A percentile compares a stretch with the other conserved stretches of the same genome.
Evolutionary conservation across 2,329 filamentous ascomycete species (phyloP).

Genomic region (Verticillium klebahnii): DNA sequence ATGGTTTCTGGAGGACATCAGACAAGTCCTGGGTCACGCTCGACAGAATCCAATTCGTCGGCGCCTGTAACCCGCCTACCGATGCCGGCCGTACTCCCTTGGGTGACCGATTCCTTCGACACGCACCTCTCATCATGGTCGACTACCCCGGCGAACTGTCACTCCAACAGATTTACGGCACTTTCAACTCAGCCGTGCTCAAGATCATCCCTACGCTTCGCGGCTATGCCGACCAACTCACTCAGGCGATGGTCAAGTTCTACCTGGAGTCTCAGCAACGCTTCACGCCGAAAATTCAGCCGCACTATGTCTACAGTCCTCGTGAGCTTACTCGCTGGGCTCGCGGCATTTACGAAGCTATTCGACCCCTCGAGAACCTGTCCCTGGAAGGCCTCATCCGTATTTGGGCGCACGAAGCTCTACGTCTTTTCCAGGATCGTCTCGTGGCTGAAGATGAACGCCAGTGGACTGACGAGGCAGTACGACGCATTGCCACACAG

Average conservation of each 20-base stretch:
- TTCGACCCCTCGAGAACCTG: slow-evolving; percentile 83
- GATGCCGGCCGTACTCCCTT: slow-evolving; percentile 95
- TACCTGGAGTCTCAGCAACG: slow-evolving; percentile 91
- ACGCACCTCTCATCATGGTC: slow-evolving; percentile 99
- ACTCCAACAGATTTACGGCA: slow-evolving; percentile 95
- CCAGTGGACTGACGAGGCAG: slow-evolving; percentile 87
- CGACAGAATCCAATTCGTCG: slow-evolving; percentile 97
- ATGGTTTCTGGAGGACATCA: slow-evolving; percentile 96
- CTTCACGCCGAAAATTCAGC: slow-evolving; percentile 95
- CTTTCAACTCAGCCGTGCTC: slow-evolving; percentile 92
- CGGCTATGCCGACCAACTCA: slow-evolving; percentile 90
- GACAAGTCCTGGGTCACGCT: slow-evolving; percentile 98
- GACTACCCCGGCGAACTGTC: slow-evolving; percentile 97
- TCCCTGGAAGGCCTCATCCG: slow-evolving; percentile 87
- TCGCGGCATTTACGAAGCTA: slow-evolving; percentile 94
- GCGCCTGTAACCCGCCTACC: slow-evolving; percentile 96
- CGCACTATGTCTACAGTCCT: slow-evolving; percentile 98
- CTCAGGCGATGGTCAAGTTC: slow-evolving; percentile 95
- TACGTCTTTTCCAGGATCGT: slow-evolving; percentile 95
- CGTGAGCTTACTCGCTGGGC: slow-evolving; percentile 98
- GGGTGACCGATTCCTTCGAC: slow-evolving; percentile 87
- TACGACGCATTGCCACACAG: slow-evolving; percentile 80
- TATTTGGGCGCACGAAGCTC: slow-evolving; percentile 96
- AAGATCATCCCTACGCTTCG: slow-evolving; percentile 96
- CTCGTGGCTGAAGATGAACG: slow-evolving; percentile 92